Evolutionary conservation across 2,329 filamentous ascomycete species (phyloP), one percentile per base, ranked within the genome.

Genomic region (Incumbomyces lentus): DNA sequence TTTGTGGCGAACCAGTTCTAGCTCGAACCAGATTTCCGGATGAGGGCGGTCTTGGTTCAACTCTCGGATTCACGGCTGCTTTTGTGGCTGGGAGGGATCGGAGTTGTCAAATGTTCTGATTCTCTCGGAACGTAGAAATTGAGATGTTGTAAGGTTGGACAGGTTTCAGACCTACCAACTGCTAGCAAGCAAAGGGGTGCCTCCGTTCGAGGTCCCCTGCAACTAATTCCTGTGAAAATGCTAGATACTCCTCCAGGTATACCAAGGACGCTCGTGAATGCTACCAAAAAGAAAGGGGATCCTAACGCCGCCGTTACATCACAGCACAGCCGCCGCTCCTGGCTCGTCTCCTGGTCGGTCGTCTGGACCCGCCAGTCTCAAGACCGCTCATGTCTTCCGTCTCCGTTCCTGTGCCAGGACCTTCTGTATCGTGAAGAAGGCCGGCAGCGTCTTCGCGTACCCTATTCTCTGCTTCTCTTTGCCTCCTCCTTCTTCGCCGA

Each of bases 381-480:
- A 64, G 45, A 13, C 58, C 60, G 3, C 61, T 64, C 34, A 46
- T 34, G n/a, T 46, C 43, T 16, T 46, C 43, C 3, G 59, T 63
- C 44, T 64, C 64, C 6, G 55, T 56, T 33, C 55, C 56, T 10
- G 52, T 52, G 8, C 51, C 40, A 46, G 18, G 31, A 34, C 64
- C 65, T 2, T 48, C 47, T 1, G 44, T 48, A 34, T 57, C 53
- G 26, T 48, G 49, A 10, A 43, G 48, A 11, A 46, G 41, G n/a
- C 67, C 78, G 37, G 85, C 85, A 53, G 88, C 84, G 61, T 95
- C 88, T 55, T 86, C 79, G 39, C 84, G 81, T 64, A 92, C 86
- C 55, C 86, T 71, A 60, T 82, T 73, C 60, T 87, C 82, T 4
- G 88, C 87, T 62, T 94, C 86, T 39, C 89, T 75, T 1, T 86